phyloP scores from a whole-genome alignment of 768 basidiomycete species.

The Pleurotus ostreatus region DNA sequence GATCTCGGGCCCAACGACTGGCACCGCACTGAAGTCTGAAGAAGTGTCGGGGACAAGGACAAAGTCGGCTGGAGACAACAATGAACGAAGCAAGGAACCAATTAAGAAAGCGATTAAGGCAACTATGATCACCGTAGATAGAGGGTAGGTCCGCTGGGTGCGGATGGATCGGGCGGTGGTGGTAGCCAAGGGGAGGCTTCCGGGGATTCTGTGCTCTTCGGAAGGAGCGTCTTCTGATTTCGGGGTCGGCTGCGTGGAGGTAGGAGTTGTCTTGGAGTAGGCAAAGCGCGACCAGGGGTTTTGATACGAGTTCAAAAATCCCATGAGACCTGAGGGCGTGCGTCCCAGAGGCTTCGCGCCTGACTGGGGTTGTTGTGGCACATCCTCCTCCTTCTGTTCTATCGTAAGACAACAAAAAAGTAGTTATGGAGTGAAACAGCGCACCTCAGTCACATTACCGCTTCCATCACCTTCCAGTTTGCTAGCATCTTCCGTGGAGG shows the following conservation, averaged over 20 bases:
- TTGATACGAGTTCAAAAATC: slow-evolving; percentile 59
- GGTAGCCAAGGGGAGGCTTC: slow-evolving; percentile 23
- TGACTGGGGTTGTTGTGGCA: slow-evolving; percentile 11
- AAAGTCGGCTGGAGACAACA: slow-evolving; percentile 89
- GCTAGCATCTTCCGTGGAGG: slow-evolving; percentile 11
- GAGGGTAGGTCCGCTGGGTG: slow-evolving; percentile 27
- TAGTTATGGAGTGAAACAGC: background rate
- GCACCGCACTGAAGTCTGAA: slow-evolving; percentile 37
- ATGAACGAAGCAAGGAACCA: slow-evolving; percentile 84
- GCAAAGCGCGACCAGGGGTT: slow-evolving; percentile 55
- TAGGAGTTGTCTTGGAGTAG: slow-evolving; percentile 17
- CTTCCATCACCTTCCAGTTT: slow-evolving; percentile 22
- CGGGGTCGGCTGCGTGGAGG: slow-evolving; percentile 1
- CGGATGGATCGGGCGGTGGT: slow-evolving; percentile 10
- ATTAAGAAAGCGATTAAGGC: slow-evolving; percentile 88
- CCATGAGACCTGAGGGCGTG: slow-evolving; percentile 37
- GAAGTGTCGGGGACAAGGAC: slow-evolving; percentile 67
- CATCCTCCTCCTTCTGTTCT: slow-evolving; percentile 14
- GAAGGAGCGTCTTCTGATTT: background rate
- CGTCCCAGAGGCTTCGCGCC: slow-evolving; percentile 10
- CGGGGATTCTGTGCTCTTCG: slow-evolving; percentile 26
- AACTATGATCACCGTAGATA: slow-evolving; percentile 65
- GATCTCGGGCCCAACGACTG: slow-evolving; percentile 34
- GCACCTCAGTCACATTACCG: slow-evolving; percentile 15
- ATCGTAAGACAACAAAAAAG: background rate